Evolutionary conservation across 176 grass and related monocot species (phyloP), one percentile per base, ranked within the genome.

Genomic region (Elymus sibiricus): DNA sequence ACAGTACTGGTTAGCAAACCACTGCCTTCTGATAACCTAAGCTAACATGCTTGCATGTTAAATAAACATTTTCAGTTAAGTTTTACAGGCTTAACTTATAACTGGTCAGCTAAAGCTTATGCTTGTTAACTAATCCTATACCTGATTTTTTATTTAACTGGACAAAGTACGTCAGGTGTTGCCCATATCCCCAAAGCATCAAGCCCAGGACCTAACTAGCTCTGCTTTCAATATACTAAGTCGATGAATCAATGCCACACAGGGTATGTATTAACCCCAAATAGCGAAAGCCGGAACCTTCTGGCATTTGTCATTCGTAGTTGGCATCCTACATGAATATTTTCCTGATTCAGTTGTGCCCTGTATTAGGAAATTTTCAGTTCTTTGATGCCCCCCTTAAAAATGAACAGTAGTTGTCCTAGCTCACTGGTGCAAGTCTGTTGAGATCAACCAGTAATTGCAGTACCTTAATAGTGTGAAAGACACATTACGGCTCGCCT

Each of bases 1-100:
- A 81, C 7, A 87, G 9, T 67, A 28, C 12, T 27, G 38, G 58
- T 25, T 27, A 63, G 35, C 17, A 86, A 72, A 72, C 8, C 65
- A 19, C 24, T 86, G 21, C 28, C 39, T 38, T 17, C 10, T 84
- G 81, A 74, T 32, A 83, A 74, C 11, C 70, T 76, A 60, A n/a
- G 24, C 7, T 61, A 60, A 34, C 37, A 16, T 63, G 38, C 46
- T 60, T 69, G n/a, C 70, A 12, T 64, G 58, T 27, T 51, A 81
- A 47, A 66, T 25, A 38, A 40, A 74, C 62, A 68, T 68, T 37
- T 24, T 19, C 43, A 58, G 29, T 29, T 58, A 38, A 27, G 24
- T 17, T 82, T 3, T 25, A 24, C 31, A 82, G 66, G 31, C 6
- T 60, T 88, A n/a, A 86, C 61, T 60, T 64, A 46, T 29, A 74